Evolutionary conservation across 768 basidiomycete genomes (phyloP).

Genomic region (Wakefieldia striispora): DNA sequence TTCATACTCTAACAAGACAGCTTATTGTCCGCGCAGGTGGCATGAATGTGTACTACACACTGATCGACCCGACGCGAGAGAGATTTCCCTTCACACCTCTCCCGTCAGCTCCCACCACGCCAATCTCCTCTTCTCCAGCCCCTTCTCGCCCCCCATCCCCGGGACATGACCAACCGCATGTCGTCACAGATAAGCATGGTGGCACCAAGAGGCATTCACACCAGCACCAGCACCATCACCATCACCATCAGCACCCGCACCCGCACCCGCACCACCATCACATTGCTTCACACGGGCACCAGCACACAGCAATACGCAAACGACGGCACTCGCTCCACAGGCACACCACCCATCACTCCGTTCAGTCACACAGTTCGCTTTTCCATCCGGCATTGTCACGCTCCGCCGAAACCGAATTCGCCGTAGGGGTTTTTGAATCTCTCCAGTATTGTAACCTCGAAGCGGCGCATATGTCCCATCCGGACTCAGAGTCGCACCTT

Average conservation of each 20-base stretch:
- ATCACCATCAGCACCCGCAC: too few species aligned
- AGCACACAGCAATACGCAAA: not conserved
- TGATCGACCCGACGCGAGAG: slow-evolving; percentile 64
- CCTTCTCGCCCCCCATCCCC: slow-evolving; percentile 36
- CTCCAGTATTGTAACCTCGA: slow-evolving; percentile 71
- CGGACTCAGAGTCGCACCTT: slow-evolving; percentile 42
- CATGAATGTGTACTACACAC: slow-evolving; percentile 55
- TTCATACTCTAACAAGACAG: slow-evolving; percentile 50
- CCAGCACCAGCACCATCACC: not conserved
- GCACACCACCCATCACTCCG: slow-evolving; percentile 22
- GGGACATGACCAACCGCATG: not conserved
- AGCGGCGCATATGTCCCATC: slow-evolving; percentile 49
- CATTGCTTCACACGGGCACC: slow-evolving; percentile 5
- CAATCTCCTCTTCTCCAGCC: slow-evolving; percentile 31
- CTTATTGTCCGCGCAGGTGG: slow-evolving; percentile 61
- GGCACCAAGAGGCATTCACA: not conserved
- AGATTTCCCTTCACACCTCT: slow-evolving; percentile 52
- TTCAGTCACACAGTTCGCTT: slow-evolving; percentile 39
- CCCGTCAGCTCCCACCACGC: slow-evolving; percentile 35
- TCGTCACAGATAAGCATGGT: not conserved
- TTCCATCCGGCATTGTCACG: slow-evolving; percentile 37
- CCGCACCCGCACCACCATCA: not conserved
- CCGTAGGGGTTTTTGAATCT: slow-evolving; percentile 73
- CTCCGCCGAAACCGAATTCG: slow-evolving; percentile 41
- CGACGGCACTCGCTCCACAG: slow-evolving; percentile 11